Evolutionary conservation across 1,284 basidiomycete species (phyloP), one percentile per base, ranked within the genome.

Genomic region (Puccinia novopanici): DNA sequence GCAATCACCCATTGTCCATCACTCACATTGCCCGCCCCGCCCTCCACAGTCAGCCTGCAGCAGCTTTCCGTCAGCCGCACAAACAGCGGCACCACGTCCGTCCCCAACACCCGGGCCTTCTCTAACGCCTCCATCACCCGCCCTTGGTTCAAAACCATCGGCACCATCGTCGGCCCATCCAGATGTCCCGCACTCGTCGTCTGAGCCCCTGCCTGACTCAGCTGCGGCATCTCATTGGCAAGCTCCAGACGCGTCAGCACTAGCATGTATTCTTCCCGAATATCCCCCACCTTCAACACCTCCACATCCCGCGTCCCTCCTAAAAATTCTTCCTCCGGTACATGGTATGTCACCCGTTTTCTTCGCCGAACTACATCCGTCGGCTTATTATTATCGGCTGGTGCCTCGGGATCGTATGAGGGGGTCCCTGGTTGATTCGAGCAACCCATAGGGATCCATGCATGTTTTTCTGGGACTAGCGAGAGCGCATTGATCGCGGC

Each of bases 401-500:
- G 67, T 85, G 84, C 70, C 15, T 72, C 45, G 52, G 42, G 13
- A 9, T 57, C 59, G 24, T 63, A 75, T 27, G 57, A 48, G 15
- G 50, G 27, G 67, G 30, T 22, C 5, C 48, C 37, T 24, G 3
- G 37, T 19, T 34, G 24, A 10, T 71, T 57, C 13, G 61, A 19
- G 34, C 76, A 80, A 63, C 82, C 83, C 48, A 85, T 80, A 12
- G 91, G 87, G 63, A 98, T 89, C 94, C 94, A 99, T 12, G 94
- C 92, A 83, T 91, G 91, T 83, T 91, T 91, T 82, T 89, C 88
- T 83, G 94, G 92, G 45, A 95, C 89, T 82, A 98, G 88, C 15
- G 92, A 90, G 50, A 99, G 88, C 12, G 94, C 91, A 85, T 98
- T 98, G 86, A 97, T 92, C 22, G 94, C 91, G 45, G 95, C 90